phyloP scores from a whole-genome alignment of 306 rosid genomes.

The Abrus precatorius region DNA sequence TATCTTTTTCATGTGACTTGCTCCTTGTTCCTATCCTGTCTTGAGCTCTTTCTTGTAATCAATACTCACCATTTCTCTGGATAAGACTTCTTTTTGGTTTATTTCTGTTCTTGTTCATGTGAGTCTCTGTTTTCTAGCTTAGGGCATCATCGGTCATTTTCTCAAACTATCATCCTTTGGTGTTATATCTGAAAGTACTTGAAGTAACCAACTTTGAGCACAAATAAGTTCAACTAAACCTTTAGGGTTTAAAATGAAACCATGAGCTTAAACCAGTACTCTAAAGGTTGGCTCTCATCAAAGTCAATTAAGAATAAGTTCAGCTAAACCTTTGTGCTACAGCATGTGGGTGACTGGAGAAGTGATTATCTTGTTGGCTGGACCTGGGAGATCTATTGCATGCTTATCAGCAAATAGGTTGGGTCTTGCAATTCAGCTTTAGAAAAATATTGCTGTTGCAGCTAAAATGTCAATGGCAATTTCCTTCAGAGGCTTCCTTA shows the following conservation, averaged over 20 bases:
- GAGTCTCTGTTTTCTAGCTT: neutral
- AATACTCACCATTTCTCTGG: no score
- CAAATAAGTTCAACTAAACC: neutral
- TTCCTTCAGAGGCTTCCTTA: neutral
- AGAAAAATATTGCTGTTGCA: neutral
- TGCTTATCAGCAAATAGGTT: neutral
- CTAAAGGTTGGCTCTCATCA: neutral
- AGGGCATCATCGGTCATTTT: neutral
- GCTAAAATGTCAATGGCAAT: neutral
- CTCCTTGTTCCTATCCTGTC: no score
- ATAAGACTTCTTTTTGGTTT: neutral
- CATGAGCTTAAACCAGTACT: neutral
- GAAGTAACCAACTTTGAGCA: neutral
- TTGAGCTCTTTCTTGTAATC: no score
- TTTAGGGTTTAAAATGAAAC: slow-evolving; percentile 8
- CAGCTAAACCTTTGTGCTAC: neutral
- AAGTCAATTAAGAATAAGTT: neutral
- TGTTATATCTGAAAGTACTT: neutral
- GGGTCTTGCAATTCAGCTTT: neutral
- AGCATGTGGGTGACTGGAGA: neutral
- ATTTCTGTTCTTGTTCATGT: no score
- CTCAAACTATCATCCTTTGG: neutral
- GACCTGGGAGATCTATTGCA: neutral
- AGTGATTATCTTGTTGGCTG: slow-evolving; percentile 2
- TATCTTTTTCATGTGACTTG: no score